Evolutionary conservation across 148 eudicot genomes (phyloP).

Genomic region (Talinum fruticosum): DNA sequence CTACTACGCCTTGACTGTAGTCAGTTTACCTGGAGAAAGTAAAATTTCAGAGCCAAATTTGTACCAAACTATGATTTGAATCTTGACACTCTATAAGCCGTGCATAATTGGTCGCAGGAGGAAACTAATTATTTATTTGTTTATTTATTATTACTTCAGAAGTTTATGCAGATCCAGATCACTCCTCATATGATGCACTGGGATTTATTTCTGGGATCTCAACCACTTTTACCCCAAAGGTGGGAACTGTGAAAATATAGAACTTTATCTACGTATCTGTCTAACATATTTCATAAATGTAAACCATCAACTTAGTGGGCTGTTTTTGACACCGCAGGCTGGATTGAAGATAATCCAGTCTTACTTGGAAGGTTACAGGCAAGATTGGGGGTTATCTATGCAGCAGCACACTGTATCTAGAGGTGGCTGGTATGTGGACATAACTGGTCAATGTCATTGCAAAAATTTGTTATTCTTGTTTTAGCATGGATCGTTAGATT

Average conservation of each 20-base stretch:
- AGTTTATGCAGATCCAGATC: conserved; percentile 87
- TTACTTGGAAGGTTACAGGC: conserved; percentile 94
- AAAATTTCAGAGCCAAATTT: background rate
- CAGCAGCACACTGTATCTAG: conserved; percentile 82
- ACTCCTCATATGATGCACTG: conserved; percentile 72
- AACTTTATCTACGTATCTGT: background rate
- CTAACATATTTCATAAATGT: background rate
- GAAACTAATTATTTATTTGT: conserved; percentile 1
- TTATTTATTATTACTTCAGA: conserved; percentile 39
- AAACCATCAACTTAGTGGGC: conserved; percentile 8
- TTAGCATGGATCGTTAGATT: background rate
- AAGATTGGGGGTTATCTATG: conserved; percentile 92
- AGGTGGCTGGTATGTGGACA: conserved; percentile 89
- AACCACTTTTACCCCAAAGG: conserved; percentile 93
- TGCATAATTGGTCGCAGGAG: background rate
- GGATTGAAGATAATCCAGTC: conserved; percentile 88
- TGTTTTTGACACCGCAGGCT: conserved; percentile 45
- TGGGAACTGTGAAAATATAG: conserved; percentile 29
- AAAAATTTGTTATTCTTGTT: conserved; percentile 3
- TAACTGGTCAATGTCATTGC: conserved; percentile 9
- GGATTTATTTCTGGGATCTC: conserved; percentile 76
- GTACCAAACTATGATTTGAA: background rate
- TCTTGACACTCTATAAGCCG: background rate
- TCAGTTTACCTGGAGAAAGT: background rate
- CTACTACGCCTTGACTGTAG: background rate